A percentile compares a stretch with the other conserved stretches of the same genome.
phyloP scores from a whole-genome alignment of 441 rosid species.

The Viola pubescens region DNA sequence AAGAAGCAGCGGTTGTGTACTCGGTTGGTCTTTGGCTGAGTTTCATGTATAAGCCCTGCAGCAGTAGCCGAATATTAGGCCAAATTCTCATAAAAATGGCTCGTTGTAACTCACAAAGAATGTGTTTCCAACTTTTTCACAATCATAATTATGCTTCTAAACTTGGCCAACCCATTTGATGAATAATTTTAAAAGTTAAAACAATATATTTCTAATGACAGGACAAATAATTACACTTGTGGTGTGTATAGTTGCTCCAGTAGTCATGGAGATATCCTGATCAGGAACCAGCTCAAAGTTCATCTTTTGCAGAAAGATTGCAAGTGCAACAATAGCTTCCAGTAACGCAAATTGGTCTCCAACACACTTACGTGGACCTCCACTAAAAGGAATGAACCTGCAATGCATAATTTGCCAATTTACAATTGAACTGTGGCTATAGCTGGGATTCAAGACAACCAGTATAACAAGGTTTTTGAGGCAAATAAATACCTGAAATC shows the following conservation, averaged over 20 bases:
- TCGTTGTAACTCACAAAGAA: no score
- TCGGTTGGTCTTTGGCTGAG: slow-evolving; percentile 41
- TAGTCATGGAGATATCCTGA: slow-evolving; percentile 86
- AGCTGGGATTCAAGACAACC: no score
- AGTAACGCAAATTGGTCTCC: slow-evolving; percentile 90
- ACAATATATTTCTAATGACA: no score
- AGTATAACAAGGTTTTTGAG: background rate
- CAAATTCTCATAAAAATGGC: background rate
- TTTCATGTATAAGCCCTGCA: slow-evolving; percentile 88
- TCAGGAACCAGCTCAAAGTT: slow-evolving; percentile 74
- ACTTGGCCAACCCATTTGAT: no score
- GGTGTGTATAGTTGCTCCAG: slow-evolving; percentile 94
- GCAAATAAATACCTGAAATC: slow-evolving; percentile 55
- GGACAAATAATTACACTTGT: slow-evolving; percentile 42
- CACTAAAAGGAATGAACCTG: slow-evolving; percentile 88
- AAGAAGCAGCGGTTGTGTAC: slow-evolving; percentile 18
- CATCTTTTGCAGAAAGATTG: slow-evolving; percentile 61
- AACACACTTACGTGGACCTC: slow-evolving; percentile 92
- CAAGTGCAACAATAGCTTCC: slow-evolving; percentile 76
- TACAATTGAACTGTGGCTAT: background rate
- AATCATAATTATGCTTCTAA: background rate
- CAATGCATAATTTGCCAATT: slow-evolving; percentile 2
- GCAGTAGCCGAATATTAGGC: slow-evolving; percentile 12
- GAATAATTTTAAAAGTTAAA: no score
- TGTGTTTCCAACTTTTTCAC: background rate